These are phyloP conservation scores for Salmacisia buchloeana DNA, from an alignment of 1,284 basidiomycete species.

Conservation along the genomic window DNA sequence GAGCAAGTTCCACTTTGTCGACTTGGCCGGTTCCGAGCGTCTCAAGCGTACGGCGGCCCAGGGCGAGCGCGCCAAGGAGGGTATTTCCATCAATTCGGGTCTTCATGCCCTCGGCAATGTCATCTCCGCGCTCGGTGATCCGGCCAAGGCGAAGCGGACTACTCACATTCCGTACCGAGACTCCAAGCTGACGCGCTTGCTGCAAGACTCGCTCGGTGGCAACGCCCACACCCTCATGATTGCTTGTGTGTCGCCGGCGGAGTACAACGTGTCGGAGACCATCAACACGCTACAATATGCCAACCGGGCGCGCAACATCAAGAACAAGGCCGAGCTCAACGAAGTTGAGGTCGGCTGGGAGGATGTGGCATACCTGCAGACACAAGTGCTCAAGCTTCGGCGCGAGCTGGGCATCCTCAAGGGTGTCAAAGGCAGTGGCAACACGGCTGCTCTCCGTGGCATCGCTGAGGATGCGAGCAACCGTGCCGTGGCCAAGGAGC, in stretches of 20 bases:
- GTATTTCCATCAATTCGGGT: slow-evolving; percentile 78
- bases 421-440: slow-evolving; percentile 49
- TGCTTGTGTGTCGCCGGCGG: slow-evolving; percentile 89
- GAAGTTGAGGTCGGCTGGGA: slow-evolving; percentile 98
- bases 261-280: slow-evolving; percentile 91
- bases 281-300: slow-evolving; percentile 97
- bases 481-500: slow-evolving; percentile 56
- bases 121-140: slow-evolving; percentile 95
- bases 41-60: slow-evolving; percentile 55
- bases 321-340: slow-evolving; percentile 85
- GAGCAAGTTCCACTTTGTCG: slow-evolving; percentile 98
- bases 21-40: slow-evolving; percentile 91
- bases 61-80: slow-evolving; percentile 93
- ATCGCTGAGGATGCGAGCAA: slow-evolving; percentile 19
- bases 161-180: slow-evolving; percentile 91
- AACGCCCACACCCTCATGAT: slow-evolving; percentile 99
- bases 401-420: slow-evolving; percentile 76
- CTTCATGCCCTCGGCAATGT: slow-evolving; percentile 94
- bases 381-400: slow-evolving; percentile 57
- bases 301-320: slow-evolving; percentile 93
- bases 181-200: slow-evolving; percentile 83
- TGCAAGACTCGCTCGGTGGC: slow-evolving; percentile 97
- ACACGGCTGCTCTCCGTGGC: slow-evolving; percentile 48
- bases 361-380: slow-evolving; percentile 89
- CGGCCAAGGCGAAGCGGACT: slow-evolving; percentile 57